Base-by-base conservation (phyloP, 2,329 filamentous ascomycete species). In the Phialophora macrospora region DNA sequence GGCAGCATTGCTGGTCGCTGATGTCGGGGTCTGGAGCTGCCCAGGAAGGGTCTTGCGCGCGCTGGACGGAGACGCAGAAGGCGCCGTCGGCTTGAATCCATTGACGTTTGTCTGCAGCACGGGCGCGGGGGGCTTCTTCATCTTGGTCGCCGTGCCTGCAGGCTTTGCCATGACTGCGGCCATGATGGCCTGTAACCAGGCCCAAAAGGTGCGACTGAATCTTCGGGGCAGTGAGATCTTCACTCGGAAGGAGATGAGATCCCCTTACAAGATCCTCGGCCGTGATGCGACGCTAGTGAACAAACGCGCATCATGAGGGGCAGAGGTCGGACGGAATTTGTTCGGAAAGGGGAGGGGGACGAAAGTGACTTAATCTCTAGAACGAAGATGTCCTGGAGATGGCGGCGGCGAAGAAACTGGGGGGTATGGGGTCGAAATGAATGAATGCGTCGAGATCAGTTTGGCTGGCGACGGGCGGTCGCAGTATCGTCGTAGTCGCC, bases 21-120 rank as follows among this genome's bases (percentile, higher is more conserved):
- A 67, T 4, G 66, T 65, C 11, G 68, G 64, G 11, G 66, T 66
- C 41, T 57, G 65, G 44, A 60, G 59, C 58, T 70, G 68, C n/a
- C 79, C 77, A 4, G 86, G 83, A 63, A 85, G 81, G 71, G 80
- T 81, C 73, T 86, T 87, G 9, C 88, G 87, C 78, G 71, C 71
- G 61, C 79, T 77, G 30, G 80, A 79, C 46, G 83, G 82, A 3
- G 84, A 84, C n/a, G 87, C 83, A 1, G 87, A 89, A 3, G 87
- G 84, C 66, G 85, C 83, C 1, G 85, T 83, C 26, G 85, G 78
- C 69, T 81, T 80, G 65, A 81, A 78, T 38, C 87, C 87, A 77
- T 90, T 90, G 66, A 77, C 72, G 65, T 78, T 77, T 57, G 87
- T 85, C 75, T 90, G 88, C 64, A 90, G 85, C 52, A 87, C 84